Base-by-base conservation (phyloP, 441 rosid species). In the Melastoma candidum region DNA sequence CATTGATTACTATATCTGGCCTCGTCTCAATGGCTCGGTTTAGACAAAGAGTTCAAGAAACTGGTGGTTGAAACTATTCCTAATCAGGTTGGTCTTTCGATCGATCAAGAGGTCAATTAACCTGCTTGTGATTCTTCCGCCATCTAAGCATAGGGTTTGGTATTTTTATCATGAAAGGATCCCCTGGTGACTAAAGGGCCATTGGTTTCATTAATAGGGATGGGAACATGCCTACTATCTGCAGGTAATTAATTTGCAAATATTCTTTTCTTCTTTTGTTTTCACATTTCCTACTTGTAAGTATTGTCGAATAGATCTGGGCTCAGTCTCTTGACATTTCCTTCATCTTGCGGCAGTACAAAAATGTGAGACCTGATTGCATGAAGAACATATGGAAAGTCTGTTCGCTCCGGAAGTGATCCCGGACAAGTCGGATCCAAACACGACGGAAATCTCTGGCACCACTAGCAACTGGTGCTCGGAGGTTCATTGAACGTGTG, bases 171-270 rank as follows among this genome's bases (percentile, higher is more conserved):
- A 46, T 60, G 32, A 64, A 79, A 93, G 97, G 97, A 93, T 71
- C 93, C 97, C 11, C 72, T 89, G 46, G 90, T 86, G 51, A 82
- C 99, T 7, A 86, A 83, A 73, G 96, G 90, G 62, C 58, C 76
- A 57, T 64, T 93, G 60, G 84, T 86, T 71, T 97, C 97, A 48
- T 65, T 93, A 71, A 78, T 93, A 56, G 99, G 99, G 8, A 71
- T 93, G 97, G 97, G 99, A 93, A 77, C 99, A 93, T 56, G 99
- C 99, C 26, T 93, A 93, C 77, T 93, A 93, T 69, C 71, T 93
- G 48, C 98, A 93, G 95, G 98, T 93, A 68, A 70, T 12, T 71
- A 44, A 48, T 58, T 26, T 44, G 17, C 44, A 51, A 51, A 9
- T 36, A 36, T 36, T 36, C 6, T 36, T 36, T 36, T 36, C 41